Evolutionary conservation across 805 yeast species (phyloP), one percentile per base, ranked within the genome.

Genomic region (Vanderwaltozyma tropicalis): DNA sequence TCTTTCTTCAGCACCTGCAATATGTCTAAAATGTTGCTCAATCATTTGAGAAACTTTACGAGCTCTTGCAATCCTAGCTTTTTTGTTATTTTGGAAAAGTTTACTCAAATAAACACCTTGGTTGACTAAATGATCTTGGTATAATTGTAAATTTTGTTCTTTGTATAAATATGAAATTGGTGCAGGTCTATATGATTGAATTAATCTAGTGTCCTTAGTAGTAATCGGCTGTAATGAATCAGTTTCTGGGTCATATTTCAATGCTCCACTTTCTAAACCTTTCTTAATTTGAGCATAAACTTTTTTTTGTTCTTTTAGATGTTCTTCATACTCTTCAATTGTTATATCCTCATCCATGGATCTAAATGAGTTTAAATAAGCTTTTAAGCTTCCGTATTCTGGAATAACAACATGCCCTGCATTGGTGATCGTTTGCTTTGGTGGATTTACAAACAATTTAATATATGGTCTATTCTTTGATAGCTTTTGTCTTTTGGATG

Each of bases 1-100:
- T 41, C 94, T 73, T 47, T 89, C 97, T 46, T 83, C 85, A 31
- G 94, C 95, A 41, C 95, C 95, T 0, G 80, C 77, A 34, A 83
- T 71, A 55, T 88, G 78, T 48, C 81, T 82, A 66, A 86, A 89
- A 63, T 92, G 88, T 34, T 70, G 76, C 43, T 89, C 96, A 16
- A 92, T 66, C 83, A 86, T 82, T 32, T 69, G 77, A 0, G 96
- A 80, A 5, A 87, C 72, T 45, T 76, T 82, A 49, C 76, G 74
- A 2, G 85, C 76, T 46, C 77, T 69, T n/a, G 79, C 71, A 13
- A 76, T 71, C 44, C 80, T 82, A 19, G 72, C 71, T 40, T 67
- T 74, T 39, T 83, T 69, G 40, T 73, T 69, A 43, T 80, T 88
- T 35, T 72, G 74, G 42, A 86, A 76, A 10, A 84, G 59, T 45